These are phyloP conservation scores for Astrothelium subdiscretum DNA, from an alignment of 495 filamentous ascomycete genomes.

Conservation along the genomic window DNA sequence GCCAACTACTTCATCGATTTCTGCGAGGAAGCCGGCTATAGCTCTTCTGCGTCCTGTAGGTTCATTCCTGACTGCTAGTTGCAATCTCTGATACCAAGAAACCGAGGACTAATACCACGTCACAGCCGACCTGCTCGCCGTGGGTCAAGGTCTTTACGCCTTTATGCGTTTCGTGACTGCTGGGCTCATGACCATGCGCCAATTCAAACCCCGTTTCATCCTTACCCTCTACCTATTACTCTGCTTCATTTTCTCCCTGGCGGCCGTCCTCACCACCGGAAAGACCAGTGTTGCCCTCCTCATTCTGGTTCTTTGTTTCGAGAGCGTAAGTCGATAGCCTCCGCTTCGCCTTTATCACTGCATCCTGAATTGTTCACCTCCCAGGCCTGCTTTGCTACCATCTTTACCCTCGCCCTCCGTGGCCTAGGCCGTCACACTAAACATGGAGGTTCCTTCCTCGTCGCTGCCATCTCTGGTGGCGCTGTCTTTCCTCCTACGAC, in stretches of 20 bases:
- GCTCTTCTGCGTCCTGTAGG: constrained; percentile 36
- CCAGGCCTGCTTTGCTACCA: not conserved
- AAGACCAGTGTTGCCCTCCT: not conserved
- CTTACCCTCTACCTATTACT: not conserved
- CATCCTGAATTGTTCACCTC: not conserved
- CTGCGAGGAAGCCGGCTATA: constrained; percentile 32
- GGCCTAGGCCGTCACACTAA: constrained; percentile 6
- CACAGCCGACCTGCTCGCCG: not conserved
- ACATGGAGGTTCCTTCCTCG: constrained; percentile 2
- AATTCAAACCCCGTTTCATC: not conserved
- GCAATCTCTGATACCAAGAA: constrained; percentile 8
- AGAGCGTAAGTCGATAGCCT: constrained; percentile 38
- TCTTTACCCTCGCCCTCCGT: constrained; percentile 3
- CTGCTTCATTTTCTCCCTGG: constrained; percentile 4
- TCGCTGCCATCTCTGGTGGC: constrained; percentile 5
- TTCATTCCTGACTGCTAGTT: constrained; percentile 28
- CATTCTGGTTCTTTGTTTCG: constrained; percentile 3
- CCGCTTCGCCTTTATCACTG: constrained; percentile 10
- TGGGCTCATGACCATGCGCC: not conserved
- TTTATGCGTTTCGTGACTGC: not conserved
- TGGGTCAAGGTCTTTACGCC: constrained; percentile 4
- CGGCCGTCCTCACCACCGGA: constrained; percentile 4
- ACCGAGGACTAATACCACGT: not conserved
- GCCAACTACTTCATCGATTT: constrained; percentile 58
- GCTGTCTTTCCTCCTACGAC: constrained; percentile 6